These are phyloP conservation scores for Populus euphratica DNA, from an alignment of 345 rosid species.

Conservation along the genomic window DNA sequence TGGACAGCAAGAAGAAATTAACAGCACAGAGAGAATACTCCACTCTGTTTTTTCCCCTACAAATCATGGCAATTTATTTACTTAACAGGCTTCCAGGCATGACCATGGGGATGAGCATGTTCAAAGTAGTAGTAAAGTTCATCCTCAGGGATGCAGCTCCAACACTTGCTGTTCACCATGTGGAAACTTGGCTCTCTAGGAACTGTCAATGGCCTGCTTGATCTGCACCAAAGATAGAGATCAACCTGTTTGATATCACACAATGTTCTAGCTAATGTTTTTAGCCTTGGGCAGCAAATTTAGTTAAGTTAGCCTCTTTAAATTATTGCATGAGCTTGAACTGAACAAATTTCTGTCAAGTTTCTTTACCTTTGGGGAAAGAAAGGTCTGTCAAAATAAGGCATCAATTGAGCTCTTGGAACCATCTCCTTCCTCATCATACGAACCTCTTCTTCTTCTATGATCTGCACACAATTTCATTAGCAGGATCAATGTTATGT, in stretches of 20 bases:
- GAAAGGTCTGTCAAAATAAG: slow-evolving; percentile 73
- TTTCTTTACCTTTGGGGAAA: slow-evolving; percentile 56
- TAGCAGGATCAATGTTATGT: neutral
- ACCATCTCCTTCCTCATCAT: slow-evolving; percentile 77
- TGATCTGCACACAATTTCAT: slow-evolving; percentile 39
- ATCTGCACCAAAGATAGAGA: slow-evolving; percentile 36
- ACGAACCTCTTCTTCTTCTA: slow-evolving; percentile 72
- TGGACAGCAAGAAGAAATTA: neutral
- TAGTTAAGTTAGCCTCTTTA: neutral
- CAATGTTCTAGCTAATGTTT: neutral
- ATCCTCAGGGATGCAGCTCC: slow-evolving; percentile 50
- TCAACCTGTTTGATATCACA: neutral
- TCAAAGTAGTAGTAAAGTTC: slow-evolving; percentile 40
- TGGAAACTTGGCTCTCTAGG: slow-evolving; percentile 72
- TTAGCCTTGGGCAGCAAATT: neutral
- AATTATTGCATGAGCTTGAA: neutral
- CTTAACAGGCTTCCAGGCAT: slow-evolving; percentile 37
- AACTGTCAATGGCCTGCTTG: slow-evolving; percentile 63
- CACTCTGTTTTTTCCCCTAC: neutral
- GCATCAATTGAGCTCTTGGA: slow-evolving; percentile 85
- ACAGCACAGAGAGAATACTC: neutral
- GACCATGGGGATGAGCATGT: slow-evolving; percentile 37
- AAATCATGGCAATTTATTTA: neutral
- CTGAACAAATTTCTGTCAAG: neutral
- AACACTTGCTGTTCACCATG: slow-evolving; percentile 46